Conservation (phyloP, 2,329 filamentous ascomycete genomes). For the Epichloe gansuensis region DNA sequence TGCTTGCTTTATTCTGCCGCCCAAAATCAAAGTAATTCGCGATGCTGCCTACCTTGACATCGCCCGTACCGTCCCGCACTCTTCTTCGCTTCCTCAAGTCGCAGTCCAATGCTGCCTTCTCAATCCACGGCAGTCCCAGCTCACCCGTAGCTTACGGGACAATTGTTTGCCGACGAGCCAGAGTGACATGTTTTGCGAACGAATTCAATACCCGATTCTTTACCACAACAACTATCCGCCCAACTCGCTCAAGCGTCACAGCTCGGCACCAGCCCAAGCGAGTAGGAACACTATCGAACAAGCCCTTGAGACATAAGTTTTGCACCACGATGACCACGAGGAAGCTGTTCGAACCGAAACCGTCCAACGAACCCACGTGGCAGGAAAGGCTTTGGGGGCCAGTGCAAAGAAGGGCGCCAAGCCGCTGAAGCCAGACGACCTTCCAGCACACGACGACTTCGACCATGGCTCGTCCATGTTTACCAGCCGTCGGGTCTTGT, state of each 20-base stretch:
- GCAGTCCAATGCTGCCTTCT: conserved; percentile 52
- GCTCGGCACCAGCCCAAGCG: not conserved
- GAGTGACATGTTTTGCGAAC: conserved; percentile 3
- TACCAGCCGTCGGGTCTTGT: conserved; percentile 55
- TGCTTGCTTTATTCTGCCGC: conserved; percentile 5
- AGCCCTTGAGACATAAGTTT: conserved; percentile 7
- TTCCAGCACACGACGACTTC: conserved; percentile 47
- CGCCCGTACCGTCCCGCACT: conserved; percentile 37
- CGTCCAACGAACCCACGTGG: conserved; percentile 26
- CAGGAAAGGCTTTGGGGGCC: conserved; percentile 37
- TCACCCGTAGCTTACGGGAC: conserved; percentile 5
- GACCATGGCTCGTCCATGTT: conserved; percentile 46
- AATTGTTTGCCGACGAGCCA: conserved; percentile 11
- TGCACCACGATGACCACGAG: conserved; percentile 16
- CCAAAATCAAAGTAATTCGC: conserved; percentile 10
- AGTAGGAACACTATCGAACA: not conserved
- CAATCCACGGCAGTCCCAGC: conserved; percentile 22
- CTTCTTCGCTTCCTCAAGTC: conserved; percentile 62
- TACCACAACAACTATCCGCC: not conserved
- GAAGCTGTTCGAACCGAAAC: conserved; percentile 11
- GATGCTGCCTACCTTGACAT: conserved; percentile 33
- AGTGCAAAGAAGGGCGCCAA: conserved; percentile 24
- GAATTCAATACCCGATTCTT: not conserved
- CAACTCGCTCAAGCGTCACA: not conserved
- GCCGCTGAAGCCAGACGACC: conserved; percentile 43